These are phyloP conservation scores for Backusella liffmaniae DNA, from an alignment of 192 early-diverging fungal genomes.

Conservation along the genomic window DNA sequence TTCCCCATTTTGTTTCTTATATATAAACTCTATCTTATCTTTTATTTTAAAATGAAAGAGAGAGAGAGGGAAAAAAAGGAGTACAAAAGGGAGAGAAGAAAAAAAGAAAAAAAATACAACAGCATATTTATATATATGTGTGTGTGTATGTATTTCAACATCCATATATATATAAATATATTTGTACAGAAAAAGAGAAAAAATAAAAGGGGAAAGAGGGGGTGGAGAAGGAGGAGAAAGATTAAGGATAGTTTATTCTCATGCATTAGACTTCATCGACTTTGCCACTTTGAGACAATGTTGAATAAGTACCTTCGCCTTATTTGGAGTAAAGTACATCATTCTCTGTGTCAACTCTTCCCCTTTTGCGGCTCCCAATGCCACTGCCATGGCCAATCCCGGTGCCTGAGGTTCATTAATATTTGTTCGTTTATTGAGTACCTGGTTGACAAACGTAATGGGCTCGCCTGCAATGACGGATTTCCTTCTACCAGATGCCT, in stretches of 20 bases:
- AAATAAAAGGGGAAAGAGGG: neutral
- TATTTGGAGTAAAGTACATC: conserved; percentile 13
- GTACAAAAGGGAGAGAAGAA: neutral
- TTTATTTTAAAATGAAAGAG: neutral
- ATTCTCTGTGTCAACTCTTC: conserved; percentile 3
- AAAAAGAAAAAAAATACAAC: neutral
- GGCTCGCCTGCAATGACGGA: neutral
- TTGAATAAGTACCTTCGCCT: conserved; percentile 12
- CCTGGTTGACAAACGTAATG: conserved; percentile 8
- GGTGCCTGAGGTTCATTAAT: conserved; percentile 8
- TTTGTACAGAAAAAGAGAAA: neutral
- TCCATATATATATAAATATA: neutral
- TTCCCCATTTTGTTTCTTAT: conserved; percentile 12
- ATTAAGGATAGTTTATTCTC: neutral
- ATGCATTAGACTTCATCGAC: neutral
- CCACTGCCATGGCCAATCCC: conserved; percentile 9
- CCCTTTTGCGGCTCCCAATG: conserved; percentile 2
- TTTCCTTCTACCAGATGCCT: neutral
- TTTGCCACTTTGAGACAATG: conserved; percentile 15
- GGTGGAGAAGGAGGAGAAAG: neutral
- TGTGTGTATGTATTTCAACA: neutral
- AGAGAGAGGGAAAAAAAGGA: neutral
- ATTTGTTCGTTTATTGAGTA: neutral
- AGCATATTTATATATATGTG: neutral
- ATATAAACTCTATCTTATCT: neutral